phyloP scores from a whole-genome alignment of 352 stramenopile species.

The Globisporangium sylvaticum region DNA sequence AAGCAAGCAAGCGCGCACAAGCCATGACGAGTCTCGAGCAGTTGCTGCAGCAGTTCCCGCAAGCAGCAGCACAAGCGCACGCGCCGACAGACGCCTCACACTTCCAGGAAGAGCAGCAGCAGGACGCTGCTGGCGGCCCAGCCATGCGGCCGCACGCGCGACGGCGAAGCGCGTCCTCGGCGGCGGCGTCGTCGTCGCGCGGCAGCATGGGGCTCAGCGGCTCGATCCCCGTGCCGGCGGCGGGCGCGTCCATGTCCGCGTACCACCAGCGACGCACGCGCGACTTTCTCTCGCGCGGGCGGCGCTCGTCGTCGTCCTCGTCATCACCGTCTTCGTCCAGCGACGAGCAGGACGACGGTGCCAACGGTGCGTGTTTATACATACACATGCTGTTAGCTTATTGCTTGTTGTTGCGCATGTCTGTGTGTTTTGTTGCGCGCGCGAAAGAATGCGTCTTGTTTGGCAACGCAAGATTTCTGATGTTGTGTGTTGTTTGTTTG shows the following conservation, averaged over 20 bases:
- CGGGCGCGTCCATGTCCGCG: constrained; percentile 13
- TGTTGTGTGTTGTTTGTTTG: neutral
- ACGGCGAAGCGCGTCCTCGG: constrained; percentile 4
- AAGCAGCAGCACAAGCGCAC: neutral
- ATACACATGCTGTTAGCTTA: neutral
- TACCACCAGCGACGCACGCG: constrained; percentile 14
- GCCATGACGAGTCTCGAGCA: constrained; percentile 15
- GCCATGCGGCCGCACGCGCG: neutral
- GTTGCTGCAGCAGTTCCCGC: constrained; percentile 7
- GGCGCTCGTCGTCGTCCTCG: constrained; percentile 19
- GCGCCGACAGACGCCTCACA: neutral
- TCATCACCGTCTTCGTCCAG: constrained; percentile 15
- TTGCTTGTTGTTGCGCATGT: neutral
- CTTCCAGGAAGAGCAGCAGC: constrained; percentile 1
- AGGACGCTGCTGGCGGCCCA: neutral
- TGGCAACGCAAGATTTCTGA: neutral
- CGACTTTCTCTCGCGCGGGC: constrained; percentile 17
- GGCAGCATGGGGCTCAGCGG: constrained; percentile 8
- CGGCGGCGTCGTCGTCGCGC: neutral
- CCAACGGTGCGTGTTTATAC: constrained; percentile 5
- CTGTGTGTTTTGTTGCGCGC: neutral
- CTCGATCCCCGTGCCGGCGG: constrained; percentile 18
- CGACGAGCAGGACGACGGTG: constrained; percentile 14
- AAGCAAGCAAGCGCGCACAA: neutral
- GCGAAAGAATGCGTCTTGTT: neutral